Conservation (phyloP, 164 flowering plant species). For the Warburgia ugandensis region DNA sequence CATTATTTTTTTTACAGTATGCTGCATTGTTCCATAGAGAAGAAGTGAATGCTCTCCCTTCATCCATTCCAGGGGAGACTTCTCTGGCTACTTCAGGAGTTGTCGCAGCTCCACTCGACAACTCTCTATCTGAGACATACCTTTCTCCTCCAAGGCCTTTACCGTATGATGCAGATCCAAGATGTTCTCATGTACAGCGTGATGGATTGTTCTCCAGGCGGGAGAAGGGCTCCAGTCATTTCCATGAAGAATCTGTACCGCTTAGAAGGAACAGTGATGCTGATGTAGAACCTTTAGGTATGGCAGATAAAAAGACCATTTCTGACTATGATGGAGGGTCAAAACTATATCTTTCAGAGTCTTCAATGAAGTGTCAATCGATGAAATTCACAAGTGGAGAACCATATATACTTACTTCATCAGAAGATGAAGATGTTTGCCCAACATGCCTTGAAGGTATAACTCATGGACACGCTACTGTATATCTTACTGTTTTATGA, state of each 20-base stretch:
- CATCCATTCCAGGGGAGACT: conserved; percentile 55
- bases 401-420: conserved; percentile 47
- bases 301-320: conserved; percentile 55
- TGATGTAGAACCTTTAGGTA: conserved; percentile 32
- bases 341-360: conserved; percentile 39
- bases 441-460: conserved; percentile 98
- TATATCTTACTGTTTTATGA: background rate
- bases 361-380: conserved; percentile 40
- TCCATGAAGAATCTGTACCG: conserved; percentile 76
- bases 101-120: conserved; percentile 40
- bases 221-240: conserved; percentile 89
- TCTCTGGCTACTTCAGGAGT: conserved; percentile 35
- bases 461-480: background rate
- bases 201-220: conserved; percentile 65
- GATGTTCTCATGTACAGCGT: conserved; percentile 52
- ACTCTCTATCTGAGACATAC: conserved; percentile 58
- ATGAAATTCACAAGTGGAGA: conserved; percentile 32
- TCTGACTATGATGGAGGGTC: conserved; percentile 48
- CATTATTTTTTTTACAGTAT: conserved; percentile 38
- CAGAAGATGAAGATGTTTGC: conserved; percentile 97
- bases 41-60: conserved; percentile 50
- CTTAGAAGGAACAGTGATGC: conserved; percentile 39
- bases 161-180: conserved; percentile 89
- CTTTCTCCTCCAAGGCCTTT: conserved; percentile 91
- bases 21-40: conserved; percentile 58